These are phyloP conservation scores for Trichoderma endophyticum DNA, from an alignment of 2,329 filamentous ascomycete species.

Conservation along the genomic window DNA sequence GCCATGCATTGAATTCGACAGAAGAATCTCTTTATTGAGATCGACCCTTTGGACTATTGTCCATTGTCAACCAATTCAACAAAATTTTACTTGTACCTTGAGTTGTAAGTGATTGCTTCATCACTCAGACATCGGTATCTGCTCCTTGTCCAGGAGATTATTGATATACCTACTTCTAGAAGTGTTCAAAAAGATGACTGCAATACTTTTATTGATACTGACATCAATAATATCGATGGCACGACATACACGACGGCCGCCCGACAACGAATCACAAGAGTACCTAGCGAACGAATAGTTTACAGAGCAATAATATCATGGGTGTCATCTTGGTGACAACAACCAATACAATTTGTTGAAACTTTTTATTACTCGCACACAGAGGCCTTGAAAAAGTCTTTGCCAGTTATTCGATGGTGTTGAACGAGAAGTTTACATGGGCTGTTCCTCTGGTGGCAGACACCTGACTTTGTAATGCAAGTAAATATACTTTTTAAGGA, in stretches of 20 bases:
- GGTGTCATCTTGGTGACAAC: neutral
- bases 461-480: neutral
- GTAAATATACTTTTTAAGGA: neutral
- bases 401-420: neutral
- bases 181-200: neutral
- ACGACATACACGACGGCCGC: neutral
- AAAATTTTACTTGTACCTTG: neutral
- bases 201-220: rapidly evolving
- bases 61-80: neutral
- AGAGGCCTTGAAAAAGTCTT: no score
- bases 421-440: neutral
- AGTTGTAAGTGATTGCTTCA: neutral
- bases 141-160: rapidly evolving
- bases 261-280: neutral
- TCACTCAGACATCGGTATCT: neutral
- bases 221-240: neutral
- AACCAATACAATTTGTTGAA: neutral
- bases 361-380: neutral
- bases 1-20: neutral
- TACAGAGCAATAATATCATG: neutral
- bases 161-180: neutral
- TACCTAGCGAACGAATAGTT: neutral
- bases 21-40: neutral
- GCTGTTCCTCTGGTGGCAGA: neutral
- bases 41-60: neutral